phyloP scores from a whole-genome alignment of 78 protist species.

The Dictyostelium brefeldianum region DNA sequence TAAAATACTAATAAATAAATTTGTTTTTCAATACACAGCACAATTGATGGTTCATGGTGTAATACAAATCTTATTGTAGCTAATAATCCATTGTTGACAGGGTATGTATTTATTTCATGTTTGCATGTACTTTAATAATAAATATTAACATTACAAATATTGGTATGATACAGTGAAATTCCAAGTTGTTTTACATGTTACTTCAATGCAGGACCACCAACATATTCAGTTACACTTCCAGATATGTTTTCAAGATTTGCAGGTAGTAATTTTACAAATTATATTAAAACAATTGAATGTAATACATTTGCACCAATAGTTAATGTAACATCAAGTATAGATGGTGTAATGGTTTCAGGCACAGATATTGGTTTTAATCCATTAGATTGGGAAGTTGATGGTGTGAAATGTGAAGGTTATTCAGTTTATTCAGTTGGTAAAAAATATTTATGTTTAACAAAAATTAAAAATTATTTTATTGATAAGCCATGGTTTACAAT shows the following conservation, averaged over 20 bases:
- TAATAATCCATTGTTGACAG: too few relatives aligned
- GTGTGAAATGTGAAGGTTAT: not conserved
- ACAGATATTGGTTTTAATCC: not conserved
- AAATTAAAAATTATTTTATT: not conserved
- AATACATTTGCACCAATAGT: constrained; percentile 5
- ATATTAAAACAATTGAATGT: not conserved
- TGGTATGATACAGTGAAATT: not conserved
- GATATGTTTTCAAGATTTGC: not conserved
- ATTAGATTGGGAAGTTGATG: not conserved
- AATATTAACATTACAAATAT: too few relatives aligned
- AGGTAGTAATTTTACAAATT: not conserved
- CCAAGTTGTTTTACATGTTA: constrained; percentile 12
- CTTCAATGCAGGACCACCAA: not conserved
- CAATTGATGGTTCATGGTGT: too few relatives aligned
- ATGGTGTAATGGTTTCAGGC: not conserved
- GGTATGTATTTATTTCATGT: too few relatives aligned
- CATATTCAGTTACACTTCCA: not conserved
- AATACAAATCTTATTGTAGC: too few relatives aligned
- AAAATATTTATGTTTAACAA: not conserved
- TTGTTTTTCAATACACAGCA: too few relatives aligned
- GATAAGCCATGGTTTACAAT: not conserved
- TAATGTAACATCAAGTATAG: not conserved
- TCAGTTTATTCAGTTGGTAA: not conserved
- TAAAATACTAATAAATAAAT: too few relatives aligned
- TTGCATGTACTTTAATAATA: too few relatives aligned